A percentile compares a stretch with the other conserved stretches of the same genome.
These are phyloP conservation scores for Paecilomyces dactylethromorphus DNA, from an alignment of 2,329 filamentous ascomycete genomes.

Conservation along the genomic window DNA sequence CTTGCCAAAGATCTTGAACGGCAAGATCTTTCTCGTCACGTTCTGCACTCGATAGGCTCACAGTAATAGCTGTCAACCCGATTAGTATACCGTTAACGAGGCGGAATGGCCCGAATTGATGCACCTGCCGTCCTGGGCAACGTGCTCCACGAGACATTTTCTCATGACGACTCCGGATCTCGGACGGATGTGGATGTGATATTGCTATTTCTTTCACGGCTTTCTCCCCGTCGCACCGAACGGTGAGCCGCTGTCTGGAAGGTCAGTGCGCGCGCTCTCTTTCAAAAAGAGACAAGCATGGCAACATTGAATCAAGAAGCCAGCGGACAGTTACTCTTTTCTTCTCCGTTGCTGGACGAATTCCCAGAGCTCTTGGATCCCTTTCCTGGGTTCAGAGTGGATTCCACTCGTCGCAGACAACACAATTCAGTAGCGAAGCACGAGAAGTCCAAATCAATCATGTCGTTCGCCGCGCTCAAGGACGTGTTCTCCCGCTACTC, in stretches of 20 bases:
- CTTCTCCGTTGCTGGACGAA: neutral
- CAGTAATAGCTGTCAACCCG: neutral
- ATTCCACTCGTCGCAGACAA: neutral
- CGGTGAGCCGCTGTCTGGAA: neutral
- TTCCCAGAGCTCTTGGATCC: slow-evolving; percentile 9
- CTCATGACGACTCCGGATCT: neutral
- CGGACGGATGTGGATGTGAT: neutral
- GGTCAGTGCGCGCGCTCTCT: neutral
- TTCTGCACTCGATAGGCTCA: neutral
- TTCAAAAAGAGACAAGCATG: neutral
- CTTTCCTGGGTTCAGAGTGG: slow-evolving; percentile 3
- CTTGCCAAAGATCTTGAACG: neutral
- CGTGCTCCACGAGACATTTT: neutral
- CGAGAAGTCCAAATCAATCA: slow-evolving; percentile 4
- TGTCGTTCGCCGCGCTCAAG: slow-evolving; percentile 25
- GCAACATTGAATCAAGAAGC: neutral
- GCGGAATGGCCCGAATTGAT: neutral
- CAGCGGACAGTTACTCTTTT: neutral
- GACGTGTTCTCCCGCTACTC: slow-evolving; percentile 24
- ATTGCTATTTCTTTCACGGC: neutral
- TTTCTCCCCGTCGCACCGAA: neutral
- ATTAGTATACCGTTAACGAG: neutral
- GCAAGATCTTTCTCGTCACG: neutral
- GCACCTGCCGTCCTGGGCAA: neutral
- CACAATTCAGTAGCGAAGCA: neutral